phyloP scores from a whole-genome alignment of 306 rosid species.

The Clitoria ternatea region DNA sequence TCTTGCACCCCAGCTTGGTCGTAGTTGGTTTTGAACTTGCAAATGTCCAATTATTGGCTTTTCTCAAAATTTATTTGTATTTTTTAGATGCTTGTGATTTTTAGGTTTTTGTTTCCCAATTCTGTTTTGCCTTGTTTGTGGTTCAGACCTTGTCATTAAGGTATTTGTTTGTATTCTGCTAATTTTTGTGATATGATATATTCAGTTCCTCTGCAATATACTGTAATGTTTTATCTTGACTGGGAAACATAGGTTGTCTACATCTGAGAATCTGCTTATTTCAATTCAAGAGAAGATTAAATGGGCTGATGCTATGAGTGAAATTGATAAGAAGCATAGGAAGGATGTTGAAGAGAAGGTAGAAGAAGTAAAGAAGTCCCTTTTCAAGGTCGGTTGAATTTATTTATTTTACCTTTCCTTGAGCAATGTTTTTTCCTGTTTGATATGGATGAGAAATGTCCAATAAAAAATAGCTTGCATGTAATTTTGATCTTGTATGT shows the following conservation, averaged over 20 bases:
- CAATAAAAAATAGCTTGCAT: background rate
- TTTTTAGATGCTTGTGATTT: background rate
- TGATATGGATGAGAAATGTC: background rate
- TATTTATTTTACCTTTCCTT: conserved; percentile 29
- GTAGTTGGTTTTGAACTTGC: background rate
- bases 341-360: conserved; percentile 85
- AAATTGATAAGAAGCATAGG: conserved; percentile 72
- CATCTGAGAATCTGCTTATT: conserved; percentile 73
- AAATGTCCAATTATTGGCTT: background rate
- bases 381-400: conserved; percentile 89
- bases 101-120: background rate
- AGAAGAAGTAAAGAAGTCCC: conserved; percentile 82
- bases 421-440: background rate
- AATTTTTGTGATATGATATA: background rate
- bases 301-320: conserved; percentile 93
- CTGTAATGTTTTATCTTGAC: conserved; percentile 15
- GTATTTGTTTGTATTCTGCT: background rate
- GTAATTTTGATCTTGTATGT: background rate
- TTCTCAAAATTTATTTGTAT: background rate
- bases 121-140: background rate
- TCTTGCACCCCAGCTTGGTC: background rate
- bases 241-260: conserved; percentile 63
- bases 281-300: conserved; percentile 93
- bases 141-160: background rate
- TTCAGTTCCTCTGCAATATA: conserved; percentile 8